A percentile compares a stretch with the other conserved stretches of the same genome.
Evolutionary conservation across 306 rosid genomes (phyloP).

Genomic region (Ormosia emarginata): DNA sequence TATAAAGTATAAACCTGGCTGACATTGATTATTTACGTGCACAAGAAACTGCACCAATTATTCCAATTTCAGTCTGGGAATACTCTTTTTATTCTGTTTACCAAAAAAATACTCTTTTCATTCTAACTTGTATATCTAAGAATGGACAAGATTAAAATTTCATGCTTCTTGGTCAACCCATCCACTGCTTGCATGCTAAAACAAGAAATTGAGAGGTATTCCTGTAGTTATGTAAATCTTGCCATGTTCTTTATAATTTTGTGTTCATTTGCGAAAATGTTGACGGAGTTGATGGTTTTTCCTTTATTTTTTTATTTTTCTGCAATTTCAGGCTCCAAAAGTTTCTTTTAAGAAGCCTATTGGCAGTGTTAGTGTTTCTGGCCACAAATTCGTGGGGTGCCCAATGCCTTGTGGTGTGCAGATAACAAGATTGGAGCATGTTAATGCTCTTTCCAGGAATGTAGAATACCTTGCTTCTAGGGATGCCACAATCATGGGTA

Average conservation of each 20-base stretch:
- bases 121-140: neutral
- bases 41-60: neutral
- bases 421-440: conserved; percentile 46
- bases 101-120: neutral
- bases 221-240: conserved; percentile 1
- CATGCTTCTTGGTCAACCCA: no score
- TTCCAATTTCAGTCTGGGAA: neutral
- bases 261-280: neutral
- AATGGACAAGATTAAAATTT: neutral
- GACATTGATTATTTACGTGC: neutral
- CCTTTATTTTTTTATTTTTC: neutral
- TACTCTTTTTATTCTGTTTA: neutral
- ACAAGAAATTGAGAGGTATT: neutral
- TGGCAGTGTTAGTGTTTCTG: conserved; percentile 59
- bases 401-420: conserved; percentile 67
- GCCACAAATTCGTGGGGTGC: conserved; percentile 61
- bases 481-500: conserved; percentile 60
- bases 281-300: neutral
- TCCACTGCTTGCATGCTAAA: neutral
- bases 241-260: neutral
- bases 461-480: conserved; percentile 59
- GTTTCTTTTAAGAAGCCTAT: conserved; percentile 55
- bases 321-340: conserved; percentile 49
- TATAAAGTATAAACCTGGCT: neutral
- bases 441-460: conserved; percentile 48